Evolutionary conservation across 441 rosid genomes (phyloP), one percentile per base, ranked within the genome.

Genomic region (Theobroma grandiflorum): DNA sequence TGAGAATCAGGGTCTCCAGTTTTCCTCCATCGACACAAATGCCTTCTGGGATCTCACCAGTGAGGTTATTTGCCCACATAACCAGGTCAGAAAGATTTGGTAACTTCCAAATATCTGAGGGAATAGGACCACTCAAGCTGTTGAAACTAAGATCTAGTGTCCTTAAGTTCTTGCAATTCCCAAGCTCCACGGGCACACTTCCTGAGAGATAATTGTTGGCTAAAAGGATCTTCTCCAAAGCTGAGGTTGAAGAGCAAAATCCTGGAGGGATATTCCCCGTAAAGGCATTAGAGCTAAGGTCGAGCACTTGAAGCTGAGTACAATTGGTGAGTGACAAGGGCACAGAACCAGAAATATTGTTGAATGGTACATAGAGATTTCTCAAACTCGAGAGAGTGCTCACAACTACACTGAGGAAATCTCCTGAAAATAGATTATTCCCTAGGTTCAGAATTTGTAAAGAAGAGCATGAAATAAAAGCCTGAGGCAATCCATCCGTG

Each of bases 141-240:
- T 96, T 96, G 89, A 96, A 96, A 79, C 99, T 96, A 80, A 96
- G 93, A 86, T 96, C 99, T 58, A 96, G 85, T 15, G 91, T 82
- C 85, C 81, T 90, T 75, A 96, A 85, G 77, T 87, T 91, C 84
- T 84, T 88, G 92, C 98, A 96, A 58, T 81, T 84, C 75, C 93
- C 94, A n/a, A 96, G 88, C 87, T 90, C 94, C 1, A 78, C 47
- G 5, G 97, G 95, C 58, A 91, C 92, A 33, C 76, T 53, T 58
- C 99, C 98, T 8, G 97, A 86, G 12, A 96, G 85, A 78, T 91
- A 87, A 82, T 96, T 96, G 82, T 88, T 80, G 22, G 98, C 92
- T 7, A 96, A 79, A 42, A 90, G 91, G n/a, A 96, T 70, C 87
- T 87, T 91, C 68, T 90, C 92, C 49, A 96, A 79, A 69, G 86